phyloP scores from a whole-genome alignment of 2,329 filamentous ascomycete genomes.

The Alternaria consortialis region DNA sequence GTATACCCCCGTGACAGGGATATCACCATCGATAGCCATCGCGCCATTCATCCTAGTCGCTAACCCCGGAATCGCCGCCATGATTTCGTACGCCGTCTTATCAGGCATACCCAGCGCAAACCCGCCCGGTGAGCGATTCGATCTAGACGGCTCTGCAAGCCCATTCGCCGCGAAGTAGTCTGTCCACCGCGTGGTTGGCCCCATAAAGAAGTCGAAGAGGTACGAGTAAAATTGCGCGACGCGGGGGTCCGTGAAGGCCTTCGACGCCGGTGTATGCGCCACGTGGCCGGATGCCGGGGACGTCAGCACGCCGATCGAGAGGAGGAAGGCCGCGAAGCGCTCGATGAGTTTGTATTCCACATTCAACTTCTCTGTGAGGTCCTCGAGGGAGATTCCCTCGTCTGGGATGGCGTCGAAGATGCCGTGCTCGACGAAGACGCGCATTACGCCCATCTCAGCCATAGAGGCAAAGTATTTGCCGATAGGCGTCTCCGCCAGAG shows the following conservation, averaged over 20 bases:
- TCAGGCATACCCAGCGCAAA: conserved; percentile 15
- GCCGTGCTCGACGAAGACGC: conserved; percentile 14
- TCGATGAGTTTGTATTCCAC: conserved; percentile 13
- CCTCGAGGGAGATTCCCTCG: conserved; percentile 8
- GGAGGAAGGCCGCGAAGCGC: conserved; percentile 10
- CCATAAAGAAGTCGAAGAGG: conserved; percentile 18
- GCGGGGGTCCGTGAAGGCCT: conserved; percentile 7
- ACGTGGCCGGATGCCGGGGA: conserved; percentile 10
- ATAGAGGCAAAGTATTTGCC: conserved; percentile 16
- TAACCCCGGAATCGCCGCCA: conserved; percentile 11
- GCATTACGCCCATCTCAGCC: conserved; percentile 16
- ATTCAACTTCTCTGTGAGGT: conserved; percentile 4
- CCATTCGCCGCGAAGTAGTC: conserved; percentile 15
- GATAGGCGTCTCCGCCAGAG: conserved; percentile 11
- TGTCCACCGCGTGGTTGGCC: conserved; percentile 9
- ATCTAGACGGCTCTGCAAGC: conserved; percentile 10
- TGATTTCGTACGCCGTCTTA: conserved; percentile 19
- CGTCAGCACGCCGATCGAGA: conserved; percentile 7
- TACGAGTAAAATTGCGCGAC: conserved; percentile 15
- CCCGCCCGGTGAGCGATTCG: conserved; percentile 11
- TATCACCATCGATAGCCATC: conserved; percentile 13
- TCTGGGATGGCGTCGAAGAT: conserved; percentile 17
- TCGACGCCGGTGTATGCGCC: conserved; percentile 13
- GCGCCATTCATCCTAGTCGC: conserved; percentile 12
- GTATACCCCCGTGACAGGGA: conserved; percentile 10